A percentile compares a stretch with the other conserved stretches of the same genome.
These are phyloP conservation scores for Pontederia crassipes DNA, from an alignment of 176 grass and related monocot genomes.

Conservation along the genomic window DNA sequence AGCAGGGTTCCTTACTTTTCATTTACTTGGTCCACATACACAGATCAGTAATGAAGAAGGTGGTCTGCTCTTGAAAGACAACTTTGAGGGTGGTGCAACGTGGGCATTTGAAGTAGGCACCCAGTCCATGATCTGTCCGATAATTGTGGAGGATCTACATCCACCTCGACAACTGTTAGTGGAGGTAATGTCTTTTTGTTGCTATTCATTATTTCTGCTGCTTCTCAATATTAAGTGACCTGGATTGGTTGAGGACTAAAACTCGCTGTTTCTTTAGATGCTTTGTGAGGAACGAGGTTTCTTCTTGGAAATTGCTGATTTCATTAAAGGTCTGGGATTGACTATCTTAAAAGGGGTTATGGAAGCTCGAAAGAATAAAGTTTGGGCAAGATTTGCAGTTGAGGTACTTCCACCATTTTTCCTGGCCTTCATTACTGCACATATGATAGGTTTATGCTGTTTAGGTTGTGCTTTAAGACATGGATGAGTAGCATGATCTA, in stretches of 20 bases:
- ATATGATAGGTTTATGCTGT: background rate
- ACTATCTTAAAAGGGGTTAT: constrained; percentile 81
- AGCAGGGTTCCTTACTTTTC: constrained; percentile 10
- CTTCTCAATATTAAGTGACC: background rate
- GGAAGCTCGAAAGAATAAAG: constrained; percentile 66
- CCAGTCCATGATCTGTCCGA: constrained; percentile 67
- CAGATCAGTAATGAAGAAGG: constrained; percentile 53
- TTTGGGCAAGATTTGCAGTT: constrained; percentile 72
- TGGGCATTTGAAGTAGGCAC: constrained; percentile 84
- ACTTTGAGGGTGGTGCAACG: constrained; percentile 70
- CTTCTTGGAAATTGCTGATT: constrained; percentile 85
- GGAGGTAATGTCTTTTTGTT: constrained; percentile 36
- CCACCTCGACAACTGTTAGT: constrained; percentile 72
- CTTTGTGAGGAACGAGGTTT: constrained; percentile 70
- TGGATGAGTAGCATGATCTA: too few species aligned
- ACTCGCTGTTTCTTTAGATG: constrained; percentile 36
- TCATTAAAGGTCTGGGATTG: constrained; percentile 64
- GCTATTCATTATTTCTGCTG: constrained; percentile 12
- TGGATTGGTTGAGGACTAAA: constrained; percentile 5
- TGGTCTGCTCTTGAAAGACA: constrained; percentile 64
- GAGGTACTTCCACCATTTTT: constrained; percentile 33
- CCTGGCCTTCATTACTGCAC: background rate
- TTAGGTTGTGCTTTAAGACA: background rate
- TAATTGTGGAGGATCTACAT: constrained; percentile 73
- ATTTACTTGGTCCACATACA: constrained; percentile 5